Evolutionary conservation across 2,329 filamentous ascomycete genomes (phyloP), one percentile per base, ranked within the genome.

Genomic region (Aspergillus chevalieri): DNA sequence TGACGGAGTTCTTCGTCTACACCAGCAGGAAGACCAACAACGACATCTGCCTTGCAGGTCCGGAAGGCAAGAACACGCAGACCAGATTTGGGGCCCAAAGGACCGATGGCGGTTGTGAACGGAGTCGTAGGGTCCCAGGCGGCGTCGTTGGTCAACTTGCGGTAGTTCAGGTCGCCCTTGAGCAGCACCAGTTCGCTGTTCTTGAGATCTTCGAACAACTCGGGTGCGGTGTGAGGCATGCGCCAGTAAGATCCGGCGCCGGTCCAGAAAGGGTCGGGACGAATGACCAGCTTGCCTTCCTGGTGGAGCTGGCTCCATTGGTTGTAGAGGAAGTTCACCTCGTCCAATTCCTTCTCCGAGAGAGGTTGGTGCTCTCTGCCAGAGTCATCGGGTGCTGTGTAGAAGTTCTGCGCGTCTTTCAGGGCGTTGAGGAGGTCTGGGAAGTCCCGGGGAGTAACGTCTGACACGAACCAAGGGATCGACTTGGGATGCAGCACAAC

Each of bases 381-480:
- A 24, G 75, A 69, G 7, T 80, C 75, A 10, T 91, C 88, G 26
- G 90, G 83, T 0, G 85, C 83, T 0, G 82, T 82, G 72, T 93
- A 97, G 70, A 97, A 95, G 9, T 71, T 62, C 58, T 85, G 83
- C 1, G 93, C 88, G 58, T 84, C 79, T 6, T 85, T 81, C n/a
- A 98, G 79, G 4, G 86, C 88, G 54, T 81, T 83, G 46, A 98
- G 81, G 2, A 97, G 79, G n/a, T 85, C 83, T 1, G 77, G 78
- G 60, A 97, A 96, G 71, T 98, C 93, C 38, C 76, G 78, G 0
- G 92, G 91, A 9, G 95, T 72, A 3, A 97, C 93, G 62, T 98
- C 93, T 1, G 90, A 96, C 44, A 98, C 93, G 65, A 97, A 98
- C 93, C 93, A 98, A 1, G 93, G 93, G 51, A 98, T 91, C 19